Percentiles rank a stretch among this genome's conserved stretches.
These are phyloP conservation scores for Aspergillus bertholletiae DNA, from an alignment of 495 filamentous ascomycete species.

Conservation along the genomic window DNA sequence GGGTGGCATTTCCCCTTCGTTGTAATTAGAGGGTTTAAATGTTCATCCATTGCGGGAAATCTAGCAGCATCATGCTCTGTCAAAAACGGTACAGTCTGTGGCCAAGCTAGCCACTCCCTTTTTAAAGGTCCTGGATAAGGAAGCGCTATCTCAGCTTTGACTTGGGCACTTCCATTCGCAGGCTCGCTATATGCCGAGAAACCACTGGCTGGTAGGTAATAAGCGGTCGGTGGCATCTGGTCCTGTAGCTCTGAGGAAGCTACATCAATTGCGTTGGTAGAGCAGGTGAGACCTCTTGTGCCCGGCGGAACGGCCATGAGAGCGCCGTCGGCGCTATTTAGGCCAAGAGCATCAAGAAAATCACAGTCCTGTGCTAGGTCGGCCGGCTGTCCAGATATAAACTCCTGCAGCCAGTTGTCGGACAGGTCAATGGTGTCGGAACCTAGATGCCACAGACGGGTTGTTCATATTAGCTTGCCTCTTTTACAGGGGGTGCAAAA, in stretches of 20 bases:
- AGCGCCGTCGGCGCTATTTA: slow-evolving; percentile 2
- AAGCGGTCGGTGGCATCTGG: not conserved
- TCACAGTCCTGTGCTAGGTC: slow-evolving; percentile 12
- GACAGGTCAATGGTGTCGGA: slow-evolving; percentile 24
- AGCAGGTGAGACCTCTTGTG: not conserved
- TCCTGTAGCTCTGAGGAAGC: slow-evolving; percentile 4
- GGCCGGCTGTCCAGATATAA: slow-evolving; percentile 19
- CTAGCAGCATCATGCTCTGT: slow-evolving; percentile 1
- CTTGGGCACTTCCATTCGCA: not conserved
- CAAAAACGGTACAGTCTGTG: slow-evolving; percentile 6
- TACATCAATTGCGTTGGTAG: not conserved
- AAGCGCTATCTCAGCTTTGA: not conserved
- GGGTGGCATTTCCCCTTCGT: not conserved
- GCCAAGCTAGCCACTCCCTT: slow-evolving; percentile 7
- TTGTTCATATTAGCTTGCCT: not conserved
- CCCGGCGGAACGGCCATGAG: not conserved
- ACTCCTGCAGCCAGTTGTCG: slow-evolving; percentile 31
- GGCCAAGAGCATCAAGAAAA: slow-evolving; percentile 12
- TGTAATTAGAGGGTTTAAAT: not conserved
- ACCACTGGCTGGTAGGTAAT: slow-evolving; percentile 1
- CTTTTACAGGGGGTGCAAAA: not conserved
- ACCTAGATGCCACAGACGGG: slow-evolving; percentile 1
- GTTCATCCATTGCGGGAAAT: not conserved
- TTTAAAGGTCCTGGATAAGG: slow-evolving; percentile 1
- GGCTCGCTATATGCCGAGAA: not conserved